Conservation (phyloP, 2,329 filamentous ascomycete species). For the Bimuria novae-zelandiae region DNA sequence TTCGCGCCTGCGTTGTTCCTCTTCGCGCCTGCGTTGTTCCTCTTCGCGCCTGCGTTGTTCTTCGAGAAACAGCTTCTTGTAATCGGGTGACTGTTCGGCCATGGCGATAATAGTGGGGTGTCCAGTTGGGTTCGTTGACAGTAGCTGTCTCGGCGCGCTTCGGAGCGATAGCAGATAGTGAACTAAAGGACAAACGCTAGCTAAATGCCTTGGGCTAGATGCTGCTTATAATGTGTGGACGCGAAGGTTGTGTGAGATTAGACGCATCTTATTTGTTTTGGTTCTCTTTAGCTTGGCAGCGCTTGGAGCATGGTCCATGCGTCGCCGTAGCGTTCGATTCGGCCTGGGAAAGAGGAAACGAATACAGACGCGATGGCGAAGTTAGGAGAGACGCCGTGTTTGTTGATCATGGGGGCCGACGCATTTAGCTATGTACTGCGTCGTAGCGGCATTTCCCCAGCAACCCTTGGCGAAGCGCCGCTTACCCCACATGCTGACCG, state of each 20-base stretch:
- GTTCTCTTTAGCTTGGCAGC: slow-evolving; percentile 16
- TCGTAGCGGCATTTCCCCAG: too few species aligned
- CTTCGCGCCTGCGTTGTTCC: slow-evolving; percentile 7
- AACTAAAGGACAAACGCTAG: slow-evolving; percentile 10
- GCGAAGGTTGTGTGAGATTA: slow-evolving; percentile 13
- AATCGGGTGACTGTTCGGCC: slow-evolving; percentile 11
- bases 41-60: slow-evolving; percentile 15
- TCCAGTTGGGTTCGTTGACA: slow-evolving; percentile 12
- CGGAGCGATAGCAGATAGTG: slow-evolving; percentile 14
- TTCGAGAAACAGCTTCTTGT: slow-evolving; percentile 13
- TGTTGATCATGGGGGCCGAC: too few species aligned
- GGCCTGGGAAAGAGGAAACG: too few species aligned
- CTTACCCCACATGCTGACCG: too few species aligned
- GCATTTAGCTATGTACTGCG: too few species aligned
- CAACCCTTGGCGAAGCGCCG: too few species aligned
- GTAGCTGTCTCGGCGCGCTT: slow-evolving; percentile 11
- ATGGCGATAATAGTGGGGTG: slow-evolving; percentile 10
- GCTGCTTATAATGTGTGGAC: slow-evolving; percentile 15
- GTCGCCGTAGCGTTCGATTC: too few species aligned
- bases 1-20: too few species aligned
- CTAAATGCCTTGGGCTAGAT: slow-evolving; percentile 16
- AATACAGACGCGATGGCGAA: too few species aligned
- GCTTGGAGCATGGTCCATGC: slow-evolving; percentile 10
- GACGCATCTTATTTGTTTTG: slow-evolving; percentile 16
- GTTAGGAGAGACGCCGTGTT: too few species aligned